Base-by-base conservation (phyloP, 2,329 filamentous ascomycete species). In the Apiospora pterosperma region DNA sequence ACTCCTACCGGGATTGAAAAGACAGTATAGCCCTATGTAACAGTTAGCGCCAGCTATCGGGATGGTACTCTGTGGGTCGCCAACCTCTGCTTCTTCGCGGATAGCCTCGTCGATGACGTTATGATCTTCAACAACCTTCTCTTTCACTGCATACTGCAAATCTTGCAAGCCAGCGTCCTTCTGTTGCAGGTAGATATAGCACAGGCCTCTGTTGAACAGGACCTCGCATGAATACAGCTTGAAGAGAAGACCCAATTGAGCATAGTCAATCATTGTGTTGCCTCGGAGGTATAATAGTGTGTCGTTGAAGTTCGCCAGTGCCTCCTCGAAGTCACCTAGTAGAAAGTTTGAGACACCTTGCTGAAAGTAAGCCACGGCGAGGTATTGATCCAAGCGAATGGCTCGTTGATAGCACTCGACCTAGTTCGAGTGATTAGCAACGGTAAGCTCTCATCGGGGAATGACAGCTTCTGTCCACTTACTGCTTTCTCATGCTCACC, bases 91-190 rank as follows among this genome's bases (percentile, higher is more conserved):
- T 73, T 94, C 89, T 76, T 98, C 96, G 63, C 87, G 84, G 70
- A 99, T 98, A 5, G 96, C 96, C 78, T 99, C 96, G 73, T 99
- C 94, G 69, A 99, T 99, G 68, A 99, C 96, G 76, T 97, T 92
- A 80, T 99, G 96, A 72, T 98, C 95, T 63, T 95, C 90, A 1
- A 97, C 94, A 59, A 96, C 92, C 82, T 98, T 98, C 79, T 98
- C 96, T 78, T 97, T 96, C 31, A 92, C 92, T 0, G 96, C 96
- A 75, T 91, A 98, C 23, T 88, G 85, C 72, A 99, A 82, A 81
- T 99, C 96, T 76, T 96, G 90, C 85, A 99, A 87, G 70, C 96
- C 96, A 1, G 91, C 88, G 14, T 96, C 92, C 77, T 91, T 92
- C 78, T 98, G 93, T 75, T 97, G 92, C 36, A 98, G 85, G 75